A percentile compares a stretch with the other conserved stretches of the same genome.
phyloP scores from a whole-genome alignment of 2,329 filamentous ascomycete genomes.

The Monosporascus ibericus region DNA sequence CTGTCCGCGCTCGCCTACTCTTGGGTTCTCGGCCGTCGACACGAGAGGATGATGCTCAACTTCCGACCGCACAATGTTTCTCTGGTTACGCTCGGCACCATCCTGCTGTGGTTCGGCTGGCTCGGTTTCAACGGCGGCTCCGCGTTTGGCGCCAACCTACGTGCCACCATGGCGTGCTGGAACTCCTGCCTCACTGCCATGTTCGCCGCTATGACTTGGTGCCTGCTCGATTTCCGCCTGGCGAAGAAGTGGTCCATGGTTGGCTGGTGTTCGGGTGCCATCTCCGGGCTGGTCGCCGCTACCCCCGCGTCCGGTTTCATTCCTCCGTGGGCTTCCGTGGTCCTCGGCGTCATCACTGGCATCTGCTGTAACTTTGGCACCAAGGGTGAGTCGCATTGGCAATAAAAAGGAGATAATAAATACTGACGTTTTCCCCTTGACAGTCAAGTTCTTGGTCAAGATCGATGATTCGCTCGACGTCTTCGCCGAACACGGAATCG shows the following conservation, averaged over 20 bases:
- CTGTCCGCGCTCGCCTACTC: constrained; percentile 92
- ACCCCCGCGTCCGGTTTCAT: constrained; percentile 65
- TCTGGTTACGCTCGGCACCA: constrained; percentile 88
- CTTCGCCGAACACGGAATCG: constrained; percentile 65
- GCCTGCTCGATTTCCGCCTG: constrained; percentile 89
- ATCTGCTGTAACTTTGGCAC: constrained; percentile 63
- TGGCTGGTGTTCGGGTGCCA: constrained; percentile 66
- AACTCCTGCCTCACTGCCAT: constrained; percentile 92
- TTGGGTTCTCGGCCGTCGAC: constrained; percentile 87
- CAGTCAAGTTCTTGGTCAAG: constrained; percentile 53
- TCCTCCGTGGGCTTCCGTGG: constrained; percentile 60
- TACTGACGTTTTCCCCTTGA: background rate
- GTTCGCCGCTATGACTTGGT: constrained; percentile 90
- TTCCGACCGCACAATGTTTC: constrained; percentile 99
- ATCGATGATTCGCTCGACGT: constrained; percentile 70
- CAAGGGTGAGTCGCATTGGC: constrained; percentile 36
- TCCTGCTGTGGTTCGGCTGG: constrained; percentile 98
- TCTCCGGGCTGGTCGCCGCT: constrained; percentile 64
- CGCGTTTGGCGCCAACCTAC: constrained; percentile 86
- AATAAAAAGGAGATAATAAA: background rate
- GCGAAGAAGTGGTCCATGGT: constrained; percentile 88
- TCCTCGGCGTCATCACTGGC: constrained; percentile 61
- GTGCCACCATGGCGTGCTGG: constrained; percentile 95
- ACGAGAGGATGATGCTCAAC: constrained; percentile 99
- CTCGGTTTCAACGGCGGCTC: constrained; percentile 98